Evolutionary conservation across 768 basidiomycete genomes (phyloP).

Genomic region (Boletus rubescentipes): DNA sequence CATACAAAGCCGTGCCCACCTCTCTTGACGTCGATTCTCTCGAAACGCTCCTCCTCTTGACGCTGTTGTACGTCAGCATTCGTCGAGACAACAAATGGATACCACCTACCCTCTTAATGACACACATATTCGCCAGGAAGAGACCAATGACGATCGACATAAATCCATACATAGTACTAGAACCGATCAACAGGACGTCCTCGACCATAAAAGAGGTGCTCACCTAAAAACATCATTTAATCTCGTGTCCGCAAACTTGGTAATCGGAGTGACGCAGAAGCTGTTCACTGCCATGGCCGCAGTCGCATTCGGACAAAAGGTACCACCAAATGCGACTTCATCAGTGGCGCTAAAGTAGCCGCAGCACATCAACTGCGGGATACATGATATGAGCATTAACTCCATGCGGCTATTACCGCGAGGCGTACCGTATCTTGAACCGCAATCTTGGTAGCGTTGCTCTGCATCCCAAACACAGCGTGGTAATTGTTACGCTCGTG

Average conservation of each 20-base stretch:
- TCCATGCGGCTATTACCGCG: neutral
- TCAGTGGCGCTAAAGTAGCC: conserved; percentile 78
- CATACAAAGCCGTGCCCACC: conserved; percentile 86
- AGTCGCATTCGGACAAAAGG: conserved; percentile 51
- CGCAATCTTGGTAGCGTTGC: conserved; percentile 45
- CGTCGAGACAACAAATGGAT: neutral
- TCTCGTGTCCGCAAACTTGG: conserved; percentile 64
- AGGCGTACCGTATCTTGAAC: conserved; percentile 72
- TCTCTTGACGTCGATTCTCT: conserved; percentile 85
- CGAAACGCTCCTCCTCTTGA: conserved; percentile 79
- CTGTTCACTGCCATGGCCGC: conserved; percentile 39
- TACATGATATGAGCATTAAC: neutral
- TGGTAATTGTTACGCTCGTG: conserved; percentile 69
- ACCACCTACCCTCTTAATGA: conserved; percentile 71
- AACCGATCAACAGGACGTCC: neutral
- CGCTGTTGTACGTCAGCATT: conserved; percentile 46
- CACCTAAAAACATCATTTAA: conserved; percentile 86
- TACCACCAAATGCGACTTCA: conserved; percentile 56
- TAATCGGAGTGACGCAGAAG: conserved; percentile 74
- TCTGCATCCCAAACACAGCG: conserved; percentile 49
- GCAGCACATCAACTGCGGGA: conserved; percentile 70
- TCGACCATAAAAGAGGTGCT: conserved; percentile 13
- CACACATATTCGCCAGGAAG: conserved; percentile 78
- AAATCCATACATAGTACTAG: conserved; percentile 73
- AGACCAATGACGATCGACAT: conserved; percentile 76